Evolutionary conservation across 257 asterid genomes (phyloP).

Genomic region (Plantago ovata): DNA sequence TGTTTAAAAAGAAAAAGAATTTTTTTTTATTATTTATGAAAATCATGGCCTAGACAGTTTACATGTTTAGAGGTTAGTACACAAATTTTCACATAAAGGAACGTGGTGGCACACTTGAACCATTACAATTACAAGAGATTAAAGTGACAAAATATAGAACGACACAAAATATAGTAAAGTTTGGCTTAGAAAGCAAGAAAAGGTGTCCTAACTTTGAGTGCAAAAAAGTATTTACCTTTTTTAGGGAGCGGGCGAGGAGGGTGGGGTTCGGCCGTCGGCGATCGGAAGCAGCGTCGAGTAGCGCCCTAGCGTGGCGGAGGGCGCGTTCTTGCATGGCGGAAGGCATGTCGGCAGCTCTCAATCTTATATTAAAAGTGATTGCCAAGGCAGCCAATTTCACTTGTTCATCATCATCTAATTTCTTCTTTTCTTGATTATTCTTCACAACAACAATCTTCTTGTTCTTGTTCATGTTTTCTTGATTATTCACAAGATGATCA

Average conservation of each 20-base stretch:
- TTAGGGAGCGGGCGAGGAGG: constrained; percentile 70
- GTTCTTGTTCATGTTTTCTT: constrained; percentile 16
- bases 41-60: too few relatives aligned
- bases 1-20: too few relatives aligned
- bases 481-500: not conserved
- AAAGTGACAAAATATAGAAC: too few relatives aligned
- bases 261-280: constrained; percentile 52
- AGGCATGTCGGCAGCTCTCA: constrained; percentile 78
- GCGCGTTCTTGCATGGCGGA: constrained; percentile 75
- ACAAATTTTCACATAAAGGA: too few relatives aligned
- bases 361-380: constrained; percentile 45
- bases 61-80: too few relatives aligned
- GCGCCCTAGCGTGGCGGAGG: constrained; percentile 52
- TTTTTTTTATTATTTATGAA: too few relatives aligned
- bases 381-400: constrained; percentile 60
- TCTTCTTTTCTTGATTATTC: constrained; percentile 3
- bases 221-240: constrained; percentile 35
- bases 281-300: constrained; percentile 37
- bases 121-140: too few relatives aligned
- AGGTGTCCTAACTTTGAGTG: not conserved
- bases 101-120: too few relatives aligned
- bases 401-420: constrained; percentile 25
- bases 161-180: not conserved
- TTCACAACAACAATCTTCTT: not conserved
- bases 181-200: not conserved